A percentile compares a stretch with the other conserved stretches of the same genome.
phyloP scores from a whole-genome alignment of 2,329 filamentous ascomycete species.

The Colletotrichum karsti region DNA sequence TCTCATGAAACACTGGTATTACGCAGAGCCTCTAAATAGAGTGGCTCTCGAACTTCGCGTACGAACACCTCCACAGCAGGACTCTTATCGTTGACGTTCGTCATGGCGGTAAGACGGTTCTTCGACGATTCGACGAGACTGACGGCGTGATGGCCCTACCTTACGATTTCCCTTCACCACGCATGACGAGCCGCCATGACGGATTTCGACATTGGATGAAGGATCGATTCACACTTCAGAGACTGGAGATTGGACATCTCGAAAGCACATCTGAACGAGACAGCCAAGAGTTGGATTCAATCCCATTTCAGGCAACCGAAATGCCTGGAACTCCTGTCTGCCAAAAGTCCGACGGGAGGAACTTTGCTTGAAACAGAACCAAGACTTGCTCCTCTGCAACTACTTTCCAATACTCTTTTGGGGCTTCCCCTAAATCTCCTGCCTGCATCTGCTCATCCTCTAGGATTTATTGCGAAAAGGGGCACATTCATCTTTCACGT shows the following conservation, averaged over 20 bases:
- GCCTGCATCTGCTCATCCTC: not conserved
- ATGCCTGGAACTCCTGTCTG: not conserved
- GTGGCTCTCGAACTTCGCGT: not conserved
- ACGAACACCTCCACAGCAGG: not conserved
- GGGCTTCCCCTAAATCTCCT: not conserved
- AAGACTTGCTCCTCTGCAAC: not conserved
- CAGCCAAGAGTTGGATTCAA: not conserved
- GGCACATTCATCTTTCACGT: not conserved
- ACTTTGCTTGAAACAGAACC: not conserved
- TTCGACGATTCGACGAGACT: not conserved
- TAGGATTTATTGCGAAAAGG: not conserved
- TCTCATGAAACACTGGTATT: not conserved
- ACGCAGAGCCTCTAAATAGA: not conserved
- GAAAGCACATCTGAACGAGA: not conserved
- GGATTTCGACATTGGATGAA: constrained; percentile 1
- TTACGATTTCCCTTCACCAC: constrained; percentile 1
- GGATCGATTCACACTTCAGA: not conserved
- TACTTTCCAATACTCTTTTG: not conserved
- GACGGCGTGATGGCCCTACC: not conserved
- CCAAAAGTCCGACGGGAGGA: not conserved
- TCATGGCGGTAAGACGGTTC: constrained; percentile 2
- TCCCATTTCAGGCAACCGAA: not conserved
- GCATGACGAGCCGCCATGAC: not conserved
- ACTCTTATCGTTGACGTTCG: not conserved
- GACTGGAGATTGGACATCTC: not conserved